A percentile compares a stretch with the other conserved stretches of the same genome.
Evolutionary conservation across 208 protist species (phyloP).

Genomic region (Leishmania amazonensis): DNA sequence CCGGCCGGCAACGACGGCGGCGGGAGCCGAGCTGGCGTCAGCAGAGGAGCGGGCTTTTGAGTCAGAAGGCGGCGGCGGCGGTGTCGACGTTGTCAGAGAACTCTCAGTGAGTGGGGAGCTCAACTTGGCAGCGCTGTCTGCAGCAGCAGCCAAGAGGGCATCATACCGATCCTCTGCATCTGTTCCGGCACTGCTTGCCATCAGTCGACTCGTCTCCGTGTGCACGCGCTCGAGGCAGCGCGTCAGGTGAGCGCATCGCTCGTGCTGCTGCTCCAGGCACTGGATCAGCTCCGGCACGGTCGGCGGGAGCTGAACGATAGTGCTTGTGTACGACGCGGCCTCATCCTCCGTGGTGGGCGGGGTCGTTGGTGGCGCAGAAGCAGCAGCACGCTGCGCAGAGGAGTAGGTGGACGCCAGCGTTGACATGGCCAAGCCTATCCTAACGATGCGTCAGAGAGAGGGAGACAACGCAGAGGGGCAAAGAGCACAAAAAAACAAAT

Average conservation of each 20-base stretch:
- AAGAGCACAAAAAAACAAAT: neutral
- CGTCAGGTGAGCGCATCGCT: conserved; percentile 35
- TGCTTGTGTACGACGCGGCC: conserved; percentile 27
- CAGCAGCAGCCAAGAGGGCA: conserved; percentile 2
- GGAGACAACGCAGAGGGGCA: neutral
- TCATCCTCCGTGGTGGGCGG: conserved; percentile 3
- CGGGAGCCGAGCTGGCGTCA: neutral
- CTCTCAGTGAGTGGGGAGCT: neutral
- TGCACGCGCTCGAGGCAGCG: conserved; percentile 38
- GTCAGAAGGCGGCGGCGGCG: neutral
- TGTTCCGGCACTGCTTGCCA: neutral
- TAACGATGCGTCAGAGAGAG: too few relatives aligned
- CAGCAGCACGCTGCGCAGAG: neutral
- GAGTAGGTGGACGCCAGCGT: neutral
- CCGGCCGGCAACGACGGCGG: neutral
- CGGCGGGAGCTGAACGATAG: conserved; percentile 31
- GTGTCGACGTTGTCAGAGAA: neutral
- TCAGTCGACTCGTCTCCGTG: conserved; percentile 23
- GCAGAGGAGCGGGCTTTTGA: neutral
- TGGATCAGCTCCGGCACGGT: conserved; percentile 60
- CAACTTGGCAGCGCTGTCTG: neutral
- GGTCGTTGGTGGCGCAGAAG: neutral
- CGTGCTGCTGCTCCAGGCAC: conserved; percentile 34
- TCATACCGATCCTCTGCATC: neutral
- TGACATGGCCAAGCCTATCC: neutral